Base-by-base conservation (phyloP, 2,329 filamentous ascomycete genomes). In the Microcyclospora tardicrescens region DNA sequence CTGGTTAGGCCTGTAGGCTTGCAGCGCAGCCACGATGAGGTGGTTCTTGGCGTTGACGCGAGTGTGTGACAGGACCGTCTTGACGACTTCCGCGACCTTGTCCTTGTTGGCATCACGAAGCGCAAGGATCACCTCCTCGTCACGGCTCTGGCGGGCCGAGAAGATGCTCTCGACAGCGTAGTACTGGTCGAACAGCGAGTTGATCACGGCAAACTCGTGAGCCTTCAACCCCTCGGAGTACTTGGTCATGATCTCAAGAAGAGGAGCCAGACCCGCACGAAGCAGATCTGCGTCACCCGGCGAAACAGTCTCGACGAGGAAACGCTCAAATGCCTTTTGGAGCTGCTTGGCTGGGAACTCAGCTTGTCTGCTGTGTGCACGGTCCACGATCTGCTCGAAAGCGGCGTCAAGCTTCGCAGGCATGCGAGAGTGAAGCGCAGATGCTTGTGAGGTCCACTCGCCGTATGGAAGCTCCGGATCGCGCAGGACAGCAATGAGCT, bases 71-170 rank as follows among this genome's bases (percentile, higher is more conserved):
- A 98, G 75, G 4, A 94, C 89, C 14, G 75, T 87, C 56, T 91
- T 79, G 13, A 95, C 80, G 44, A 96, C 84, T 58, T 80, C 81
- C 52, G 71, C 61, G 48, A 93, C 81, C 57, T 93, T 84, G 28
- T 96, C 91, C 69, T 89, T 95, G 72, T 98, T 81, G 67, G 93
- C 83, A 50, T 98, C 91, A 69, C 91, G 82, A 12, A 98, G 82
- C 61, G 81, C 84, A 38, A 98, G 74, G 44, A 98, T 80, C 46
- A 94, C 86, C 54, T 93, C 86, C 59, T 98, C 91, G 48, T 96
- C 87, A 50, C 93, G 84, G 46, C 74, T 74, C 47, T 82, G 82
- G 47, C 84, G 80, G 35, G 81, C 81, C 29, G 84, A 84, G 69
- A 98, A 98, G 32, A 93, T 74, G 47, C 73, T 75, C 71, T 98